Conservation (phyloP, 305 asterid species). For the Fraxinus latifolia region DNA sequence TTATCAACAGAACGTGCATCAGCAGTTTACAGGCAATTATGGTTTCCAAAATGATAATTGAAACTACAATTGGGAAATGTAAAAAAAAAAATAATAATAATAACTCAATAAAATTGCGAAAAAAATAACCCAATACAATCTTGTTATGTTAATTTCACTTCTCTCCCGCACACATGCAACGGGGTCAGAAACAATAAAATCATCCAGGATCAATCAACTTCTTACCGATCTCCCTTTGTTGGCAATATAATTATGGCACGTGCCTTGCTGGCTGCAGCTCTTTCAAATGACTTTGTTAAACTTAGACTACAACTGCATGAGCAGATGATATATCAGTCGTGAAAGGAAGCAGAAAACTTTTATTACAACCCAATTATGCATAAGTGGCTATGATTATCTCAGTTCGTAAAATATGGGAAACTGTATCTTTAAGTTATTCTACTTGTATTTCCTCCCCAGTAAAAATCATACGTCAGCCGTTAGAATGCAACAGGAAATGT, state of each 20-base stretch:
- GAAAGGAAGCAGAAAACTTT: constrained; percentile 14
- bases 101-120: background rate
- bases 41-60: background rate
- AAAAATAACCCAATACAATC: background rate
- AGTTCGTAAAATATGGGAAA: background rate
- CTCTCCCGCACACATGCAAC: background rate
- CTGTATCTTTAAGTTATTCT: background rate
- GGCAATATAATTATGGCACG: constrained; percentile 92
- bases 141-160: background rate
- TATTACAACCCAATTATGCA: background rate
- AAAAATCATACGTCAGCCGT: background rate
- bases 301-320: constrained; percentile 87
- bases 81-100: background rate
- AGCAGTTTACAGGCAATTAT: background rate
- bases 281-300: constrained; percentile 84
- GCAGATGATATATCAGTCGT: constrained; percentile 23
- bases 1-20: background rate
- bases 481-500: constrained; percentile 1
- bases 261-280: constrained; percentile 96
- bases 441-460: background rate
- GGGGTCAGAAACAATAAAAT: constrained; percentile 7
- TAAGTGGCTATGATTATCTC: background rate
- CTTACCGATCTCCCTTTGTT: constrained; percentile 74
- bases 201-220: constrained; percentile 18
- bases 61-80: background rate